Evolutionary conservation across 1,284 basidiomycete genomes (phyloP).

Genomic region (Cutaneotrichosporon sp.): DNA sequence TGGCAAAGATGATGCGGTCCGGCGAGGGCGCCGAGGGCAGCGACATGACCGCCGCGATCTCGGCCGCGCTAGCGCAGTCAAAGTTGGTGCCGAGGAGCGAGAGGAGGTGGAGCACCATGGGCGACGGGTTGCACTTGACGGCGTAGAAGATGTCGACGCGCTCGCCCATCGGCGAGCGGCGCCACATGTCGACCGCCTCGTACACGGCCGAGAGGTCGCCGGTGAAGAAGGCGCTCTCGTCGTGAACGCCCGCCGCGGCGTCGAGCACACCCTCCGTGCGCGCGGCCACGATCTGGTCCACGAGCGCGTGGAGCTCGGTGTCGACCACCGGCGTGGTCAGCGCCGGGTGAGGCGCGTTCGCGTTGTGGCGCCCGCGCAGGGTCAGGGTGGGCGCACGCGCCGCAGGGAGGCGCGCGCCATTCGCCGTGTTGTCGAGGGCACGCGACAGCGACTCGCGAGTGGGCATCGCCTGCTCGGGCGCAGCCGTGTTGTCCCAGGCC

Average conservation of each 20-base stretch:
- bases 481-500: slow-evolving; percentile 16
- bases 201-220: slow-evolving; percentile 90
- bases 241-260: slow-evolving; percentile 28
- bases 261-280: slow-evolving; percentile 25
- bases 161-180: slow-evolving; percentile 65
- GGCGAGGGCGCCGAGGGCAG: slow-evolving; percentile 61
- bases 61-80: slow-evolving; percentile 97
- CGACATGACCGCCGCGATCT: slow-evolving; percentile 80
- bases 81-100: slow-evolving; percentile 89
- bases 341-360: slow-evolving; percentile 23
- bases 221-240: slow-evolving; percentile 93
- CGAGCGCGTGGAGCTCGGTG: slow-evolving; percentile 37
- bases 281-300: slow-evolving; percentile 36
- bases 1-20: slow-evolving; percentile 90
- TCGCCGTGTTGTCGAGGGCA: slow-evolving; percentile 38
- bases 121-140: slow-evolving; percentile 97
- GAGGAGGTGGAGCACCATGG: slow-evolving; percentile 85
- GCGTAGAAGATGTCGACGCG: slow-evolving; percentile 92
- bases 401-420: slow-evolving; percentile 34
- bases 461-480: neutral
- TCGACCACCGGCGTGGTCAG: slow-evolving; percentile 33
- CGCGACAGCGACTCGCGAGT: slow-evolving; percentile 36
- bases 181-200: slow-evolving; percentile 84
- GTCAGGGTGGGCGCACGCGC: slow-evolving; percentile 17
- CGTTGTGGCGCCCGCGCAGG: slow-evolving; percentile 7